These are phyloP conservation scores for Penicillium corylophilum DNA, from an alignment of 2,329 filamentous ascomycete genomes.

Conservation along the genomic window DNA sequence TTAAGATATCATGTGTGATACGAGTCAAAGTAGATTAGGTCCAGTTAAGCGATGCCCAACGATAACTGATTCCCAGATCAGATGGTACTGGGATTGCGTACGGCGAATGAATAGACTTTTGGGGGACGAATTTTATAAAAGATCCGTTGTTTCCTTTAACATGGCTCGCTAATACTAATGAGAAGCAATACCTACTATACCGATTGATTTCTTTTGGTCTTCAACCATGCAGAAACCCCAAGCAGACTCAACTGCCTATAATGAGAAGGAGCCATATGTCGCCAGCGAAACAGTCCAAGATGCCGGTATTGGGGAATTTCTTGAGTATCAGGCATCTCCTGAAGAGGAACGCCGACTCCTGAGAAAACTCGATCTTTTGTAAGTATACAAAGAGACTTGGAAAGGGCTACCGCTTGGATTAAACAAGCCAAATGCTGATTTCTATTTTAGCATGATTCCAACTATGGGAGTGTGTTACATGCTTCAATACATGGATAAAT, in stretches of 20 bases:
- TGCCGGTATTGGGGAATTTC: neutral
- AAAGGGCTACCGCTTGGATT: neutral
- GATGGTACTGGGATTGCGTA: neutral
- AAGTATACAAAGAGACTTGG: neutral
- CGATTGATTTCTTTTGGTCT: neutral
- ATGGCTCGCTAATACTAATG: neutral
- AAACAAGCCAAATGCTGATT: neutral
- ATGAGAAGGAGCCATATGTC: neutral
- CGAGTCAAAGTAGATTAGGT: too few species aligned
- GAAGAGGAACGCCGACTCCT: neutral
- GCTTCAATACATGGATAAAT: constrained; percentile 31
- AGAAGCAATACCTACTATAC: neutral
- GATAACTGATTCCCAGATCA: too few species aligned
- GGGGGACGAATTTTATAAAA: neutral
- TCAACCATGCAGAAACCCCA: neutral
- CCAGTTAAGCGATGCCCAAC: too few species aligned
- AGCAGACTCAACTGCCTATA: neutral
- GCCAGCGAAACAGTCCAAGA: neutral
- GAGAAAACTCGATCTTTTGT: constrained; percentile 1
- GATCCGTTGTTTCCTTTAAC: neutral
- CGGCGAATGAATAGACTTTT: neutral
- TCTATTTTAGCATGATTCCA: constrained; percentile 1
- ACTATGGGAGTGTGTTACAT: constrained; percentile 28
- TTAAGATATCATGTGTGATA: too few species aligned
- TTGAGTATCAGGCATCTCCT: neutral